phyloP scores from a whole-genome alignment of 2,329 filamentous ascomycete species.

The Botryotinia narcissicola region DNA sequence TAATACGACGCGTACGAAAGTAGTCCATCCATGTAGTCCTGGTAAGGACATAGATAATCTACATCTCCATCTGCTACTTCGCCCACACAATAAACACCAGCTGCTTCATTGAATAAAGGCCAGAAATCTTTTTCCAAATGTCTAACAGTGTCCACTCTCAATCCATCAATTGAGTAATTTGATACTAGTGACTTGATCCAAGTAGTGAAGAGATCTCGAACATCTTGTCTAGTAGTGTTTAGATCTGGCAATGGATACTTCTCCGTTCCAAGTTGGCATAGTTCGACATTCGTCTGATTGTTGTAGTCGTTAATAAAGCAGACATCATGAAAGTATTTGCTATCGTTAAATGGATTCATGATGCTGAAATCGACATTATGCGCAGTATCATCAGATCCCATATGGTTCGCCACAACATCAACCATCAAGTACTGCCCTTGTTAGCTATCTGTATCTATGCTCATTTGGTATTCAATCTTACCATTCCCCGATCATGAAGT shows the following conservation, averaged over 20 bases:
- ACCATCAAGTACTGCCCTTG: constrained; percentile 47
- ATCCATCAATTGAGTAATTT: constrained; percentile 45
- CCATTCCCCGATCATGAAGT: constrained; percentile 46
- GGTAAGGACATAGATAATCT: constrained; percentile 54
- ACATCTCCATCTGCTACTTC: constrained; percentile 58
- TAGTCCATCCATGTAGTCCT: constrained; percentile 53
- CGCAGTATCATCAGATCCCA: constrained; percentile 37
- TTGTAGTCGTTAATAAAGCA: constrained; percentile 41
- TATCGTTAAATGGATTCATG: constrained; percentile 43
- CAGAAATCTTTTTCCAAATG: constrained; percentile 53
- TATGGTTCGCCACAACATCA: constrained; percentile 52
- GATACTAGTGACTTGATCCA: constrained; percentile 34
- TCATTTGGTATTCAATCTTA: accelerated
- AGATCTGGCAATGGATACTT: constrained; percentile 36
- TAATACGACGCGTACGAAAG: constrained; percentile 38
- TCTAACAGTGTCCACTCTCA: constrained; percentile 50
- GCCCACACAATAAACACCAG: constrained; percentile 59
- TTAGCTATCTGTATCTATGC: not conserved
- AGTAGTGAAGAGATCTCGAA: constrained; percentile 27
- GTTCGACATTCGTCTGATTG: constrained; percentile 36
- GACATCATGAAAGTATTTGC: constrained; percentile 37
- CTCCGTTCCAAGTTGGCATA: constrained; percentile 34
- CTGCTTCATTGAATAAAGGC: constrained; percentile 48
- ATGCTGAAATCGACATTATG: constrained; percentile 41
- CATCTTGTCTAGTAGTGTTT: constrained; percentile 32